Evolutionary conservation across 352 stramenopile genomes (phyloP), one percentile per base, ranked within the genome.

Genomic region (Pythium folliculosum): DNA sequence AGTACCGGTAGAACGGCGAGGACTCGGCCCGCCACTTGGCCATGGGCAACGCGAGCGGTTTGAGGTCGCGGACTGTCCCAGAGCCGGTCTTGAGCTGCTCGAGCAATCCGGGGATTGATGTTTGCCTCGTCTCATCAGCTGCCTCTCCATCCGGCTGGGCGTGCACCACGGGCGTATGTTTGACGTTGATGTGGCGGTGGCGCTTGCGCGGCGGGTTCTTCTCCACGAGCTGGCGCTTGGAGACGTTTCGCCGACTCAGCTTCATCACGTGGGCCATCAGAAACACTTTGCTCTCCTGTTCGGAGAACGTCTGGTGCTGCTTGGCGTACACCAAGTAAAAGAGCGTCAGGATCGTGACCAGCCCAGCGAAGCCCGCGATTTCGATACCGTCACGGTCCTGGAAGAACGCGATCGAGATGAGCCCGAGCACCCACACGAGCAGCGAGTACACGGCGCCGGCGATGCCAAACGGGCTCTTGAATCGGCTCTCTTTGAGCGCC

Each of bases 231-330:
- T 70, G 22, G 0, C 23, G 23, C 25, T 65, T 70, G 13, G 49
- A 65, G 1, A 23, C 16, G 16, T 71, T 71, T 14, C 47, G 55
- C 7, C 44, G 35, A 43, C 67, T 75, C 49, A 72, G 70, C 10
- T 70, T 68, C 59, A 71, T 71, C 3, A 80, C 63, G 45, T 80
- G 70, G 19, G 64, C 73, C 55, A 75, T 65, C 16, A 80, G 60
- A 16, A 77, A 66, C 16, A 80, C 65, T 45, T 73, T 73, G 55
- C 49, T 75, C 32, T 80, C 73, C n/a, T 77, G 50, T 19, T 60
- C 37, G 1, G 73, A 80, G 13, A 80, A 75, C 5, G 70, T 67
- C 51, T 80, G 73, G 9, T 63, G 73, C 5, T 62, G 17, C 50
- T 70, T 70, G 17, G 70, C 62, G 63, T 76, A 77, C 5, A 51